Evolutionary conservation across 2,329 filamentous ascomycete genomes (phyloP), one percentile per base, ranked within the genome.

Genomic region (Epichloe sibirici): DNA sequence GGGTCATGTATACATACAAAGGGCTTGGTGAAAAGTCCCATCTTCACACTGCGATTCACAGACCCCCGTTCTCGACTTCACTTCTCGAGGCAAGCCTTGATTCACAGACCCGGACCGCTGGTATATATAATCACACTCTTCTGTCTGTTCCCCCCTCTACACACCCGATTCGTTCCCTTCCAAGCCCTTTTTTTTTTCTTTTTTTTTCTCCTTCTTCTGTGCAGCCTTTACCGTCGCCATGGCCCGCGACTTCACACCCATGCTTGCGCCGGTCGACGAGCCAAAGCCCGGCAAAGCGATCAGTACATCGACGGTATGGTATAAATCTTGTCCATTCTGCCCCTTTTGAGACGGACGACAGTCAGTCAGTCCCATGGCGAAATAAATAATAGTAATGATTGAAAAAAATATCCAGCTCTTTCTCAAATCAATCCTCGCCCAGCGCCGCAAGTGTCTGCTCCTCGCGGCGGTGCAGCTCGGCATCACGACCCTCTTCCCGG

Each of bases 381-480:
- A 11, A 11, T 4, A n/a, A 13, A 21, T 21, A 21, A 21, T 21
- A 21, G 17, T 21, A 21, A 21, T 21, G 17, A 21, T 21, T 21
- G 17, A 21, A 21, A 21, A 21, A 21, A 21, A 21, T 2, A 21
- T 37, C 12, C 34, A 47, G 56, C 31, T 47, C 23, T 4, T 43
- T 21, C 9, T 49, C 45, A 71, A 71, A 56, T 63, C 70, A 46
- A 51, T 61, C 8, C 62, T 73, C 51, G 64, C 61, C 2, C 57
- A 68, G 11, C 63, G 61, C 7, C 66, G 64, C 3, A 58, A 66
- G 7, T 44, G 70, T 11, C 53, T 66, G 15, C 47, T 66, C 15
- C 69, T 68, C 11, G 70, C 68, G 15, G 23, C 66, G 5, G 17
- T 61, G 4, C 72, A 74, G 54, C 57, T 64, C 21, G 15, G 57